Base-by-base conservation (phyloP, 1,284 basidiomycete species). In the Cryptococcus jaspeensis region DNA sequence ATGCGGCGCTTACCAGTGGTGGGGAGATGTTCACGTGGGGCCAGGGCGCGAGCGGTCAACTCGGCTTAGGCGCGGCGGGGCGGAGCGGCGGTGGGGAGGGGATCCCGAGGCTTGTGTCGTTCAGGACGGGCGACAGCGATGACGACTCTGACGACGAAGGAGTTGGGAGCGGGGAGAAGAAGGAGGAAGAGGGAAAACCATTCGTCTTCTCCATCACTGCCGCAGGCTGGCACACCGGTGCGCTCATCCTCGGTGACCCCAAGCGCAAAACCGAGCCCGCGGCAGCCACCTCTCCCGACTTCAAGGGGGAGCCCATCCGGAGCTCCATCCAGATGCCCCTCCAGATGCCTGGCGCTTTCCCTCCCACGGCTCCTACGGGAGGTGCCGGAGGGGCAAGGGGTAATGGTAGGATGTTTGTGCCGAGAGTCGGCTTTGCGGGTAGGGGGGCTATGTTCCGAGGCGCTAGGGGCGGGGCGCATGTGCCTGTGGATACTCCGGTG, bases 1-100 rank as follows among this genome's bases (percentile, higher is more conserved):
- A 81, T 66, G 89, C 86, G 25, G 92, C 93, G 0, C 80, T 96
- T 60, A 92, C 90, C 1, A 80, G 84, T 41, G 75, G 81, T 25
- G 93, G 92, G 13, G 83, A 86, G 63, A 80, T 95, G 23, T 79
- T 88, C 41, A 89, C 90, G 6, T 97, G 92, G 92, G 93, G 93
- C 15, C 67, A 78, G 41, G 90, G 86, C 72, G 86, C 85, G 20
- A 74, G 79, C 35, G 92, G 92, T 22, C 91, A 91, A 2, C 80
- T 94, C 39, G 92, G 92, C 0, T 81, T 93, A 2, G 91, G 90
- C 15, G 43, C 43, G 13, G 18, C 38, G 23, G 50, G 43, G 50
- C 38, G 41, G 36, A 43, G 13, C 38, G 56, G 60, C 16, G 68
- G n/a, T n/a, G n/a, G 70, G 3, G 80, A 81, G 23, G 90, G 90